Conservation (phyloP, 2,329 filamentous ascomycete genomes). For the Pseudogymnoascus sp. region DNA sequence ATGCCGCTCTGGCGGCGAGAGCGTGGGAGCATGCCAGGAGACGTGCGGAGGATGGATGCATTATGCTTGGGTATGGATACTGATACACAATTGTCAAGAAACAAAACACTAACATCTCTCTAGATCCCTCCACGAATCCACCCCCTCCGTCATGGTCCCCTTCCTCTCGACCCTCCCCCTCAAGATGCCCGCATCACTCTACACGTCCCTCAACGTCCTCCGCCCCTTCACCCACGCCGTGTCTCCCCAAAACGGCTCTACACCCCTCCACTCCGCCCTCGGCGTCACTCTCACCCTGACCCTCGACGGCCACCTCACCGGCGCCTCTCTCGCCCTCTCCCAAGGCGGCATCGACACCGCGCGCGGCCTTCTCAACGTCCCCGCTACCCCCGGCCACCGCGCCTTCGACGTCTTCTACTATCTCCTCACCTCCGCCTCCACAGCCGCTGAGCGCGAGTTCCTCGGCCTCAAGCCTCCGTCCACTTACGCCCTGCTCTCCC, state of each 20-base stretch:
- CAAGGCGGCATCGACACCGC: conserved; percentile 80
- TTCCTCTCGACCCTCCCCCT: conserved; percentile 78
- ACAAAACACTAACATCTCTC: conserved; percentile 5
- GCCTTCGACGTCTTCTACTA: conserved; percentile 99
- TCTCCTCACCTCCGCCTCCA: conserved; percentile 83
- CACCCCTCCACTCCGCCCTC: conserved; percentile 70
- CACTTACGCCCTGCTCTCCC: conserved; percentile 68
- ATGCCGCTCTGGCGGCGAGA: conserved; percentile 65
- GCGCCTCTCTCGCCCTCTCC: conserved; percentile 68
- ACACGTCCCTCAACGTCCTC: conserved; percentile 71
- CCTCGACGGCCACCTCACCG: conserved; percentile 69
- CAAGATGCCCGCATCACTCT: conserved; percentile 64
- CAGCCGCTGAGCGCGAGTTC: conserved; percentile 80
- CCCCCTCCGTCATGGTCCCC: conserved; percentile 73
- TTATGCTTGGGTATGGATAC: conserved; percentile 68
- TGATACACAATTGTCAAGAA: not conserved
- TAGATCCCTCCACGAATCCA: conserved; percentile 81
- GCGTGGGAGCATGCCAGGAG: conserved; percentile 96
- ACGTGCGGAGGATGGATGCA: conserved; percentile 89
- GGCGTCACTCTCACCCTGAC: conserved; percentile 76
- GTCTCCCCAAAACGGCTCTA: conserved; percentile 81
- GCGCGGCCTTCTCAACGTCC: conserved; percentile 72
- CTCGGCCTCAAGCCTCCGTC: conserved; percentile 70
- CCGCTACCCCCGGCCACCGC: conserved; percentile 70
- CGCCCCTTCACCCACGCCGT: conserved; percentile 81